Percentiles rank a stretch among this genome's conserved stretches.
Evolutionary conservation across 2,329 filamentous ascomycete genomes (phyloP).

Genomic region (Hirsutella rhossiliensis): DNA sequence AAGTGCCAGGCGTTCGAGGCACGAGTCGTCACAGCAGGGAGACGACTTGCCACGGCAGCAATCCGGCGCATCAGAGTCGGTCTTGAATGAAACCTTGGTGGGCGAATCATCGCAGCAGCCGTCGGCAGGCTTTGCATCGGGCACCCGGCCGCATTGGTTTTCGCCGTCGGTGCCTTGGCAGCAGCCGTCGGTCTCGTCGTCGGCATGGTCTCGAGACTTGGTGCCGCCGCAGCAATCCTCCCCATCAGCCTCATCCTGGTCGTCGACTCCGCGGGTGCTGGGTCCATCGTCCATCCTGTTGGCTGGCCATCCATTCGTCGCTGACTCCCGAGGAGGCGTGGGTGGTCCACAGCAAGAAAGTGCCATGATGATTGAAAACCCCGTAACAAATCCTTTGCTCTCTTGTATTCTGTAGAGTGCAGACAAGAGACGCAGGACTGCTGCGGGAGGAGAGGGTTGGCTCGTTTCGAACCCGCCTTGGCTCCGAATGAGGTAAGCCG

Average conservation of each 20-base stretch:
- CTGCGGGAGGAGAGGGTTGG: too few species aligned
- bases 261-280: too few species aligned
- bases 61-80: conserved; percentile 3
- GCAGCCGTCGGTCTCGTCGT: neutral
- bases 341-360: neutral
- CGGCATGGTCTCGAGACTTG: neutral
- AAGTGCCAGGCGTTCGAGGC: conserved; percentile 30
- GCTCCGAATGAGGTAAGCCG: too few species aligned
- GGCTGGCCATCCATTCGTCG: neutral
- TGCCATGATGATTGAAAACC: neutral
- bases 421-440: too few species aligned
- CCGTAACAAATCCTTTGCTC: neutral
- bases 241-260: too few species aligned
- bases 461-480: too few species aligned
- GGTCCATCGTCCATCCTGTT: neutral
- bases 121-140: neutral
- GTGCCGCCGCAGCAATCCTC: too few species aligned
- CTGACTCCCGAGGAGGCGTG: neutral
- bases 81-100: neutral
- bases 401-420: neutral
- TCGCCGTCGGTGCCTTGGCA: neutral
- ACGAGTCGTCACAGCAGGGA: conserved; percentile 30
- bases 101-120: neutral
- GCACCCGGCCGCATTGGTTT: neutral
- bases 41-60: conserved; percentile 29